Evolutionary conservation across 208 protist species (phyloP), one percentile per base, ranked within the genome.

Genomic region (Acanthamoeba triangularis): DNA sequence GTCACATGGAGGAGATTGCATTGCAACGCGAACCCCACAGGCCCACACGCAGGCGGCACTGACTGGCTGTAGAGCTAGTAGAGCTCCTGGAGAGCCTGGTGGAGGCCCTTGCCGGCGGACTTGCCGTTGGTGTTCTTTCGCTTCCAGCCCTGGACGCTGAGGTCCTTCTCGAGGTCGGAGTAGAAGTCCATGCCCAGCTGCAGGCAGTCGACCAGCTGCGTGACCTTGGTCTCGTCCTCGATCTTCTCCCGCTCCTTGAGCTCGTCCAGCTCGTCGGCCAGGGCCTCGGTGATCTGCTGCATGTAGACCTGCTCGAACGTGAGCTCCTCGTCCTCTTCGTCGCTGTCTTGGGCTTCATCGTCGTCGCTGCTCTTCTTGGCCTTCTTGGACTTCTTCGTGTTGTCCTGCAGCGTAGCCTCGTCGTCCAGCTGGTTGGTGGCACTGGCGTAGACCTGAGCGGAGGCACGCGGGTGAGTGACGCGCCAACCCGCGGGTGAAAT

Each of bases 211-310:
- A 92, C 85, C 85, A 92, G 30, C 85, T 56, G 85, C 54, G 54
- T 74, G 56, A 92, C 65, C 85, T 92, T 92, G 85, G 54, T 35
- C 63, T 92, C 85, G 63, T 92, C 85, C 85, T 76, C 63, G 23
- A 76, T 65, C 59, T 72, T 67, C 44, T 65, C 63, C 30, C 78
- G 78, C 37, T 85, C 78, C 63, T 92, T 92, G 37, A 92, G 85
- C 25, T 92, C 85, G 44, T 92, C 85, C 54, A 92, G 85, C 63
- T 92, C 85, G 56, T 92, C 85, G 37, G 85, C 85, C 35, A 92
- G 41, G n/a, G 54, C 54, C 28, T 74, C 63, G 7, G 85, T 92
- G 25, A 92, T 92, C 63, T 92, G 85, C 35, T 54, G 47, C 85
- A 92, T 92, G 41, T 72, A 92, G 23, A 92, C 33, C 54, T 92